Conservation (phyloP, 768 basidiomycete genomes). For the Trametes punicea region DNA sequence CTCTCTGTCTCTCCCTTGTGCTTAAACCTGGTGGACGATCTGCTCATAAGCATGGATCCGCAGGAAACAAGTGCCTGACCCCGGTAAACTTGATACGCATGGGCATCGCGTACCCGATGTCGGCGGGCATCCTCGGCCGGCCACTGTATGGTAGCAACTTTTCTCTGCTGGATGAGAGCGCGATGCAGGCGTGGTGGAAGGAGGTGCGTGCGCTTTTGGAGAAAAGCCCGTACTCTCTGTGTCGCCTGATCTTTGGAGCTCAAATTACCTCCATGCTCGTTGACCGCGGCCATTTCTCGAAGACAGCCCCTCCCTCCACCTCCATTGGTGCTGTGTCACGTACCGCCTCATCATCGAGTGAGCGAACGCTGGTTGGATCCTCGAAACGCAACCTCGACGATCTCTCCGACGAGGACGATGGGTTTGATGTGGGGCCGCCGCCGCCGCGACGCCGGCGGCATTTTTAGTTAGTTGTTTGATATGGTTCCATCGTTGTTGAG, state of each 20-base stretch:
- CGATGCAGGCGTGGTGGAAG: not conserved
- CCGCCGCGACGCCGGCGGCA: no score
- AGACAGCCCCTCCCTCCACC: no score
- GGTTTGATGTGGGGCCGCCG: no score
- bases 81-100: not conserved
- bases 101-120: not conserved
- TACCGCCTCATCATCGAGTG: no score
- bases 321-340: no score
- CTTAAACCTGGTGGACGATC: no score
- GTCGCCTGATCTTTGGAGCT: not conserved
- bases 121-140: not conserved
- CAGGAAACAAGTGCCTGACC: not conserved
- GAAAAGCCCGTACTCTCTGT: not conserved
- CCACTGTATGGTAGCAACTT: not conserved
- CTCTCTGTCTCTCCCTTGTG: not conserved
- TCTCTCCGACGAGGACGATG: no score
- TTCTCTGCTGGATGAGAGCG: not conserved
- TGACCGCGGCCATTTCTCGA: not conserved
- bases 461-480: no score
- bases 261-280: not conserved
- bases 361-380: no score
- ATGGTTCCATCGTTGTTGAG: no score
- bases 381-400: no score
- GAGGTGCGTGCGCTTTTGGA: not conserved
- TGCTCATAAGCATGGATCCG: not conserved